These are phyloP conservation scores for Hypoxylon sp. DNA, from an alignment of 2,329 filamentous ascomycete species.

Conservation along the genomic window DNA sequence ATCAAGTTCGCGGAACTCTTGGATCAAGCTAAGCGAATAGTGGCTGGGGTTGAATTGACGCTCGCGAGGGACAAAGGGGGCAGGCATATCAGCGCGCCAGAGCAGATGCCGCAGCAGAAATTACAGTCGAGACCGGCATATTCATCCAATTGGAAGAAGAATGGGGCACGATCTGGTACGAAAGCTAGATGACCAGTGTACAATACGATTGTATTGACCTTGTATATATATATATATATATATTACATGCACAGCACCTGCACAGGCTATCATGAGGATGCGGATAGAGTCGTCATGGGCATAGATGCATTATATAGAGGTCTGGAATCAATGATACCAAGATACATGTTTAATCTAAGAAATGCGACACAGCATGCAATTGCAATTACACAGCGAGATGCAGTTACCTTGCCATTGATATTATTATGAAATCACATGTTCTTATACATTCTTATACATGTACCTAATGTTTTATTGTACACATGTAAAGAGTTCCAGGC, in stretches of 20 bases:
- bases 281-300: background rate
- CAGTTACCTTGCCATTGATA: background rate
- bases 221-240: background rate
- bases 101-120: background rate
- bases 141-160: background rate
- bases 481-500: background rate
- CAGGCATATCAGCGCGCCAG: conserved; percentile 1
- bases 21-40: conserved; percentile 39
- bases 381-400: background rate
- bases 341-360: background rate
- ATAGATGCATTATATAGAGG: background rate
- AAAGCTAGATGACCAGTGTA: background rate
- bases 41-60: conserved; percentile 29
- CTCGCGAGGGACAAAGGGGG: conserved; percentile 38
- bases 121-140: background rate
- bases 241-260: background rate
- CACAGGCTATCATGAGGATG: background rate
- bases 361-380: background rate
- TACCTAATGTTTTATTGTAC: background rate
- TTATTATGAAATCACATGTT: conserved; percentile 3
- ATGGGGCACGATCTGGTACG: background rate
- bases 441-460: background rate
- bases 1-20: conserved; percentile 47
- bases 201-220: background rate
- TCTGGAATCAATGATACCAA: background rate